Percentiles rank a stretch among this genome's conserved stretches.
phyloP scores from a whole-genome alignment of 2,329 filamentous ascomycete species.

The Sordariomycetes sp. region DNA sequence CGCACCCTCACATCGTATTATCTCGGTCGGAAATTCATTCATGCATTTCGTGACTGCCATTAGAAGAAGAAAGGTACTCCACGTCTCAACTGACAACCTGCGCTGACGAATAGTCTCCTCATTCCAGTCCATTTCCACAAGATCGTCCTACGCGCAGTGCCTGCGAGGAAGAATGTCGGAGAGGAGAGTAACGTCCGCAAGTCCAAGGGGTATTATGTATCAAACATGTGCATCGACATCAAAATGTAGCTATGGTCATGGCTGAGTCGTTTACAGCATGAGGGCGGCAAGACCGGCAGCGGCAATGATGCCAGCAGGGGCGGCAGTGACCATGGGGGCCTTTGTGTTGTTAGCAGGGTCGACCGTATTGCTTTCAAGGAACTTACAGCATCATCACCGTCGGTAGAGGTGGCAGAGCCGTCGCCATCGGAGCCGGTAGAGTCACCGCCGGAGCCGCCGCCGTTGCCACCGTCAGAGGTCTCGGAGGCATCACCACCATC shows the following conservation, averaged over 20 bases:
- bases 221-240: conserved; percentile 17
- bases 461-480: conserved; percentile 7
- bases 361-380: not conserved
- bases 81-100: not conserved
- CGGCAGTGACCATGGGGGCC: conserved; percentile 32
- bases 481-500: conserved; percentile 7
- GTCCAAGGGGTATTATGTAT: conserved; percentile 27
- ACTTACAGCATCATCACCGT: conserved; percentile 19
- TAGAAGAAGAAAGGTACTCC: conserved; percentile 19
- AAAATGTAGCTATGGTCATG: conserved; percentile 9
- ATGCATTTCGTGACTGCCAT: conserved; percentile 21
- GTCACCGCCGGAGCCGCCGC: conserved; percentile 8
- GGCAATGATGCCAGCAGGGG: conserved; percentile 35
- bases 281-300: conserved; percentile 39
- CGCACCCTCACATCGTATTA: not conserved
- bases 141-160: not conserved
- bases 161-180: not conserved
- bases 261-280: conserved; percentile 28
- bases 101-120: not conserved
- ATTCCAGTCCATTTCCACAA: not conserved
- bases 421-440: conserved; percentile 6
- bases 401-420: conserved; percentile 4
- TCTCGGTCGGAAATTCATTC: conserved; percentile 11
- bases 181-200: too few relatives aligned
- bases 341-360: conserved; percentile 9